Percentiles rank a stretch among this genome's conserved stretches.
Conservation (phyloP, 352 stramenopile genomes). For the Phytophthora pluvialis region DNA sequence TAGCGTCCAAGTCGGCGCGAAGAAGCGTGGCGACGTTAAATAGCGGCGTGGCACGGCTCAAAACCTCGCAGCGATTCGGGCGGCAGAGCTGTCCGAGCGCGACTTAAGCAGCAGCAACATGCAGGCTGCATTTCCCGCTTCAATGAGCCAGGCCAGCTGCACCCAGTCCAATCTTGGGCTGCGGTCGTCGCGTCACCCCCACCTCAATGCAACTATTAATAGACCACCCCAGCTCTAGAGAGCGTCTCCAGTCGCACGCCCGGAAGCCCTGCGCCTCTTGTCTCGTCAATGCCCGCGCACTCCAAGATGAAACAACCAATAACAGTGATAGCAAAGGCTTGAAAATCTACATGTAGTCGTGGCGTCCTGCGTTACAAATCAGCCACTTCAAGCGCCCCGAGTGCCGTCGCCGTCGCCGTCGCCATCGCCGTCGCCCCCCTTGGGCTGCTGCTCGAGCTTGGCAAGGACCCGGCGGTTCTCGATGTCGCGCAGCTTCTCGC, state of each 20-base stretch:
- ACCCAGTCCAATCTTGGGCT: no score
- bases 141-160: background rate
- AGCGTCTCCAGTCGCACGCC: background rate
- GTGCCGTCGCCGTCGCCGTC: background rate
- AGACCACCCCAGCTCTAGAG: background rate
- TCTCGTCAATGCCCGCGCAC: slow-evolving; percentile 2
- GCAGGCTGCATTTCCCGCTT: slow-evolving; percentile 6
- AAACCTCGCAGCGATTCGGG: slow-evolving; percentile 2
- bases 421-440: background rate
- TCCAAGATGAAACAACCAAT: slow-evolving; percentile 6
- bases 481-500: slow-evolving; percentile 62
- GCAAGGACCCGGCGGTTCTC: slow-evolving; percentile 42
- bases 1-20: slow-evolving; percentile 2
- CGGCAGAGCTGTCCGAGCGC: background rate
- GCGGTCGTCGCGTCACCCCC: background rate
- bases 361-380: slow-evolving; percentile 2
- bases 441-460: slow-evolving; percentile 13
- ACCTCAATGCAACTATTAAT: slow-evolving; percentile 6
- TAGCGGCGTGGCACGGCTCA: background rate
- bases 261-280: background rate
- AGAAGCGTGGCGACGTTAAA: slow-evolving; percentile 1
- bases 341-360: slow-evolving; percentile 9
- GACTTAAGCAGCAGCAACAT: background rate
- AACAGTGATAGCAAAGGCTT: slow-evolving; percentile 7
- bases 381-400: slow-evolving; percentile 9